Conservation (phyloP, 1,284 basidiomycete genomes). For the Ganoderma leucocontextum region DNA sequence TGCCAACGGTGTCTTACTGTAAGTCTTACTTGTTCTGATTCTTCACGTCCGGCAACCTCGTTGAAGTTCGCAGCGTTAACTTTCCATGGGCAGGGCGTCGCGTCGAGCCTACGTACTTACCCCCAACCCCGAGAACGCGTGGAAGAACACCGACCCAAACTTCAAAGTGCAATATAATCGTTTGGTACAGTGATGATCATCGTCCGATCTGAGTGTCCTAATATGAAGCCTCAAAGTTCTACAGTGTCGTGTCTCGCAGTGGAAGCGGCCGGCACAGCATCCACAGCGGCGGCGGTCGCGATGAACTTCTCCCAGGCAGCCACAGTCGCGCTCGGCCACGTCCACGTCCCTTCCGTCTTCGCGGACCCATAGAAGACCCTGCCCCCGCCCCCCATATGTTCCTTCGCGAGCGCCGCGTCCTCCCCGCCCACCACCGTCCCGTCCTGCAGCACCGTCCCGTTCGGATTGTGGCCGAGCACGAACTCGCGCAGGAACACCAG, state of each 20-base stretch:
- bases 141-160: no score
- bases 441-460: constrained; percentile 37
- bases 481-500: constrained; percentile 43
- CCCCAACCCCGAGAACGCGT: no score
- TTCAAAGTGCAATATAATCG: neutral
- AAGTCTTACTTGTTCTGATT: no score
- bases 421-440: constrained; percentile 52
- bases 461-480: constrained; percentile 41
- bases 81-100: no score
- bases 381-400: constrained; percentile 52
- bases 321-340: constrained; percentile 49
- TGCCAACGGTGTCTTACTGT: no score
- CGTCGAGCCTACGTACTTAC: no score
- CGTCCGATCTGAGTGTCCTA: neutral
- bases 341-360: constrained; percentile 32
- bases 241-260: neutral
- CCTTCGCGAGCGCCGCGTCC: constrained; percentile 49
- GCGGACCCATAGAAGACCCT: constrained; percentile 33
- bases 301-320: constrained; percentile 58
- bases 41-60: no score
- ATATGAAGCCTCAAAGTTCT: neutral
- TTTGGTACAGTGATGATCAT: neutral
- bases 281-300: constrained; percentile 19
- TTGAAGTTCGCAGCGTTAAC: no score
- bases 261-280: neutral